A percentile compares a stretch with the other conserved stretches of the same genome.
Evolutionary conservation across 75 land plant genomes (phyloP).

Genomic region (Cupressus sempervirens): DNA sequence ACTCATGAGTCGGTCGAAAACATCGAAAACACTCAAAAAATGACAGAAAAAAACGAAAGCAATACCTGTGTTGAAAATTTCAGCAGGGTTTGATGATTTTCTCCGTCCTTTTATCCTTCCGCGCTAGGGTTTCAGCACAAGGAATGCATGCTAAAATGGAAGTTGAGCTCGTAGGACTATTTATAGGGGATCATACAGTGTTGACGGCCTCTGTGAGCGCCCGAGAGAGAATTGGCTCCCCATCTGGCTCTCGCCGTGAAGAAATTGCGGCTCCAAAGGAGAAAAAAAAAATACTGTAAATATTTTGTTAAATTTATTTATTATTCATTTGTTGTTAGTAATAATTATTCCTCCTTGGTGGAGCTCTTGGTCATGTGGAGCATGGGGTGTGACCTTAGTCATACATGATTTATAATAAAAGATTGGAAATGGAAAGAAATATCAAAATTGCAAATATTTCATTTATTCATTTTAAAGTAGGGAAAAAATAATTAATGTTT

Average conservation of each 20-base stretch:
- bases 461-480: too few relatives aligned
- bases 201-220: neutral
- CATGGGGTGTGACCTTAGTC: too few relatives aligned
- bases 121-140: neutral
- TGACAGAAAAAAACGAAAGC: neutral
- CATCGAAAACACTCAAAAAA: neutral
- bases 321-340: neutral
- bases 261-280: neutral
- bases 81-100: neutral
- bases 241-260: neutral
- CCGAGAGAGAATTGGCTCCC: neutral
- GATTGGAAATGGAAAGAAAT: too few relatives aligned
- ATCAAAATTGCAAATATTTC: too few relatives aligned
- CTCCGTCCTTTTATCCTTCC: neutral
- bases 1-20: neutral
- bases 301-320: neutral
- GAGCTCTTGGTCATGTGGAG: too few relatives aligned
- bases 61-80: neutral
- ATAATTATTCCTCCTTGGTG: neutral
- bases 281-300: neutral
- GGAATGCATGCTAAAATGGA: neutral
- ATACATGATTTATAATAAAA: neutral
- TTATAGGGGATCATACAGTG: neutral
- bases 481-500: too few relatives aligned
- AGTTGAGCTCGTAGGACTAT: neutral